phyloP scores from a whole-genome alignment of 768 basidiomycete species.

The Boletus fagicola region DNA sequence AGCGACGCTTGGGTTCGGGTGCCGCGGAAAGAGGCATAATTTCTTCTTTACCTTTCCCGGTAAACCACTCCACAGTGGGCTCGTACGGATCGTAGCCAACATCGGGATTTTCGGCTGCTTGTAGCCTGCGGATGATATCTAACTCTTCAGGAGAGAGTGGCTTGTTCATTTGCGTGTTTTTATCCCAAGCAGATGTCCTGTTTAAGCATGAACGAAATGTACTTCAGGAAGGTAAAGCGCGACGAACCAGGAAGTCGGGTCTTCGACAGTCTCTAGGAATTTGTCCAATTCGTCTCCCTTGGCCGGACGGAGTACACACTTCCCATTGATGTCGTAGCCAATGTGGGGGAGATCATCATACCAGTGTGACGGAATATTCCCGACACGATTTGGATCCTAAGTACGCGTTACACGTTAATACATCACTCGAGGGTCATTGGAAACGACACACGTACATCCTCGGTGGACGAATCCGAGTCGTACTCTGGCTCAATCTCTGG shows the following conservation, averaged over 20 bases:
- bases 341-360: slow-evolving; percentile 99
- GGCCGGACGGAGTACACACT: slow-evolving; percentile 89
- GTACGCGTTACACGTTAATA: slow-evolving; percentile 11
- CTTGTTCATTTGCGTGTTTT: slow-evolving; percentile 79
- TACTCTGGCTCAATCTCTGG: slow-evolving; percentile 90
- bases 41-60: slow-evolving; percentile 92
- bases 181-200: slow-evolving; percentile 93
- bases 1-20: slow-evolving; percentile 94
- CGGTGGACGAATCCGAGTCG: slow-evolving; percentile 88
- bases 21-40: slow-evolving; percentile 89
- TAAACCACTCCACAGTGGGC: slow-evolving; percentile 95
- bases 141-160: slow-evolving; percentile 87
- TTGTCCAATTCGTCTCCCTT: slow-evolving; percentile 96
- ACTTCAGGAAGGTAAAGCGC: not conserved
- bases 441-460: slow-evolving; percentile 61
- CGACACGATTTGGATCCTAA: slow-evolving; percentile 92
- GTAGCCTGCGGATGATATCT: slow-evolving; percentile 91
- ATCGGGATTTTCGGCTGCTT: slow-evolving; percentile 90
- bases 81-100: slow-evolving; percentile 88
- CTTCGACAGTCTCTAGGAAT: slow-evolving; percentile 91
- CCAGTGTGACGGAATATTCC: slow-evolving; percentile 96
- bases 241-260: slow-evolving; percentile 81
- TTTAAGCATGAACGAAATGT: not conserved
- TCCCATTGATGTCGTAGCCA: slow-evolving; percentile 94
- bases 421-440: not conserved